Evolutionary conservation across 768 basidiomycete species (phyloP).

Genomic region (Suillus discolor): DNA sequence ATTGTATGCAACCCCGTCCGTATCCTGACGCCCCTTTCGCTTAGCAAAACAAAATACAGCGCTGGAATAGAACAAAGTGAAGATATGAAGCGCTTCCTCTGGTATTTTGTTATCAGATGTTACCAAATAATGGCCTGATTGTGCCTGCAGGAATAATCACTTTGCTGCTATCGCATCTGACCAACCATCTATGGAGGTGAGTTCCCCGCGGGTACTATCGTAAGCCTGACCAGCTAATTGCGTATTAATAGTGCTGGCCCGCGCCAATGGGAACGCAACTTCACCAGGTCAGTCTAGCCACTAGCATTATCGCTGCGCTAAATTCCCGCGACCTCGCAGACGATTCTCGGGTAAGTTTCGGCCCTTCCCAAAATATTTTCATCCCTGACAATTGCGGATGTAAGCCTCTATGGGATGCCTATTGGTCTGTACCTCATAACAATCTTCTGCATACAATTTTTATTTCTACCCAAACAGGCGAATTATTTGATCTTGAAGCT

Average conservation of each 20-base stretch:
- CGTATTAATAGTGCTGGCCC: slow-evolving; percentile 52
- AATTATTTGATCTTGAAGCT: slow-evolving; percentile 72
- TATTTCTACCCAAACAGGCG: slow-evolving; percentile 42
- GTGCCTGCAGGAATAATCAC: slow-evolving; percentile 61
- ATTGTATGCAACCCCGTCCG: slow-evolving; percentile 44
- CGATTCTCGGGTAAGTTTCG: slow-evolving; percentile 55
- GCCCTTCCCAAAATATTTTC: neutral
- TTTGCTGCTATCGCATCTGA: slow-evolving; percentile 72
- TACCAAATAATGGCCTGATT: neutral
- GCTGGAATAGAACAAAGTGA: slow-evolving; percentile 70
- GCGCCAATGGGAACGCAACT: slow-evolving; percentile 46
- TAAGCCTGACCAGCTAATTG: slow-evolving; percentile 12
- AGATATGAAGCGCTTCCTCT: slow-evolving; percentile 74
- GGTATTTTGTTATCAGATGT: slow-evolving; percentile 40
- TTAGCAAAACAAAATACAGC: slow-evolving; percentile 31
- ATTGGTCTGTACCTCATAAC: slow-evolving; percentile 45
- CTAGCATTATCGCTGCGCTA: neutral
- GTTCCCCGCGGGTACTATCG: slow-evolving; percentile 12
- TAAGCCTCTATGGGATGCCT: slow-evolving; percentile 73
- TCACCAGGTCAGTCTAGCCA: slow-evolving; percentile 51
- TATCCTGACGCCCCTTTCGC: neutral
- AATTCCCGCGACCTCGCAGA: slow-evolving; percentile 37
- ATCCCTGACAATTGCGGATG: neutral
- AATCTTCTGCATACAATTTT: slow-evolving; percentile 3
- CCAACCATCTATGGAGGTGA: slow-evolving; percentile 65